Base-by-base conservation (phyloP, 129 eudicot species). In the Ambrosia artemisiifolia region DNA sequence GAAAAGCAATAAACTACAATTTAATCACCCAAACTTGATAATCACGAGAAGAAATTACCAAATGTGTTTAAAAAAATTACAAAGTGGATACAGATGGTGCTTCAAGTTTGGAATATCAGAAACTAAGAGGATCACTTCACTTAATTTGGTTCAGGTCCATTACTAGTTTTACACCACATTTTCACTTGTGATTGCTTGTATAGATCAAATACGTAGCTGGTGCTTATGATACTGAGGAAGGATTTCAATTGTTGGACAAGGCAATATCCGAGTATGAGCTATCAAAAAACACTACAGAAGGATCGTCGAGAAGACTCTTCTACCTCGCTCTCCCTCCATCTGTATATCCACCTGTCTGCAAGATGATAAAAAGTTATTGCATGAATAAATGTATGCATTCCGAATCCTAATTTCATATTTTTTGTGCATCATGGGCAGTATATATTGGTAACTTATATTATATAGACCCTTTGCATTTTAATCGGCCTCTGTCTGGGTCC, bases 301-400 rank as follows among this genome's bases (percentile, higher is more conserved):
- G 93, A 87, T 80, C 92, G 34, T 83, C 99, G 3, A 74, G 96
- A 11, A 88, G 99, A 76, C 97, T 95, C 50, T 95, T 95, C 83
- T 95, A 95, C 78, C 89, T 95, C 44, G 97, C 97, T 56, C 99
- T 95, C 76, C 99, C 99, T 68, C 99, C 99, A 66, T 91, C 99
- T 63, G 96, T 95, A 18, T 95, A 95, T 85, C 97, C 99, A 64
- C 65, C 95, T 44, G 97, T 95, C 87, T 88, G 96, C 96, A 95
- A 78, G 69, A 91, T 90, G 97, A 95, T 95, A 59, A 91, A 70
- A 79, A 74, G 63, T 59, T 81, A 82, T 67, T 84, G 91, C 86
- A 88, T 84, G 94, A 86, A 86, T 71, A 88, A 85, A 83, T 86
- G 99, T 95, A 90, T 68, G 86, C 65, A 33, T 33, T 51, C 77